A percentile compares a stretch with the other conserved stretches of the same genome.
These are phyloP conservation scores for Globisporangium parvum DNA, from an alignment of 352 stramenopile genomes.

Conservation along the genomic window DNA sequence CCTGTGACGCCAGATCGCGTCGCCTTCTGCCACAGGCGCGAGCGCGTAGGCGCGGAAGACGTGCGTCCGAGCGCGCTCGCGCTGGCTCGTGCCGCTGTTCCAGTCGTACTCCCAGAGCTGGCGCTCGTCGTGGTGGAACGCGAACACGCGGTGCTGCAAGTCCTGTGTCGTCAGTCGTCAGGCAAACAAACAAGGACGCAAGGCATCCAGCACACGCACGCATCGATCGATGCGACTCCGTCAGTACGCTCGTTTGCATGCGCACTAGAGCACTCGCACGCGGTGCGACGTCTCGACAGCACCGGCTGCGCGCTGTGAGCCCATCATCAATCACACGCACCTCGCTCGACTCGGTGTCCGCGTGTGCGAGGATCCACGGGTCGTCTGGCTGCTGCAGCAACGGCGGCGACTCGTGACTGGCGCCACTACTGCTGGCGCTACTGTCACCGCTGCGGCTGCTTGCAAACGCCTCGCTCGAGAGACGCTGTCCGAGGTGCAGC, in stretches of 20 bases:
- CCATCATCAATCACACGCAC: constrained; percentile 7
- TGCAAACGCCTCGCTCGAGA: constrained; percentile 12
- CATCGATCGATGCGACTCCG: too few species aligned
- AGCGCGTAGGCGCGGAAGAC: constrained; percentile 40
- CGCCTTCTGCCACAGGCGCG: neutral
- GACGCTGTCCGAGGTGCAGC: constrained; percentile 14
- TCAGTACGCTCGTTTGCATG: too few species aligned
- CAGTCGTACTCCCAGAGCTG: constrained; percentile 53
- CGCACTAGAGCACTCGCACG: too few species aligned
- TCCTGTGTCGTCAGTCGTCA: neutral
- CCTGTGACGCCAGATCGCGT: neutral
- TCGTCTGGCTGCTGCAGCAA: constrained; percentile 1
- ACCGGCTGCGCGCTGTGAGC: too few species aligned
- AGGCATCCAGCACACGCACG: too few species aligned
- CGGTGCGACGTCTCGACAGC: too few species aligned
- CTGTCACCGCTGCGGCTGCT: neutral
- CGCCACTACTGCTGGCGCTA: constrained; percentile 1
- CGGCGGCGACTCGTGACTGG: too few species aligned
- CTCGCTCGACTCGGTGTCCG: neutral
- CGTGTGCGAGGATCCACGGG: neutral
- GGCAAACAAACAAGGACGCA: too few species aligned
- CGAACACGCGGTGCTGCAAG: constrained; percentile 5
- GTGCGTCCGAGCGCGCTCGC: constrained; percentile 31
- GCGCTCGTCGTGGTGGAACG: constrained; percentile 30
- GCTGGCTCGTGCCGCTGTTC: constrained; percentile 46